These are phyloP conservation scores for Paecilomyces variotii DNA, from an alignment of 2,329 filamentous ascomycete genomes.

Conservation along the genomic window DNA sequence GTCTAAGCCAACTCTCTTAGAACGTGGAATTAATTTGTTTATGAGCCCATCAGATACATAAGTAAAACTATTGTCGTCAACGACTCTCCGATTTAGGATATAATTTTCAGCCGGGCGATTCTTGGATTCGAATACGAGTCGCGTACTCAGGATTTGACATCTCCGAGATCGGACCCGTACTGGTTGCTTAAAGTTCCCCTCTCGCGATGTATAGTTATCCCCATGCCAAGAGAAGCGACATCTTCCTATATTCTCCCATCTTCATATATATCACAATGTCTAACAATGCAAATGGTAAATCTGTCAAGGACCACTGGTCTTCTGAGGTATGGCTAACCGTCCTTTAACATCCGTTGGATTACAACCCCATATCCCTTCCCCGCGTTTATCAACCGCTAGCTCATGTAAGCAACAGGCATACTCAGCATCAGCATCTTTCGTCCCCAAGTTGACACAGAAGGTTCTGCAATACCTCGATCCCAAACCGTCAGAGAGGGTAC, in stretches of 20 bases:
- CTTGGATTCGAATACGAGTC: too few relatives aligned
- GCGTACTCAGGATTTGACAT: too few relatives aligned
- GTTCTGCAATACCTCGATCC: constrained; percentile 53
- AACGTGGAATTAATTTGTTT: too few relatives aligned
- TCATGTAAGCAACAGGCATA: constrained; percentile 42
- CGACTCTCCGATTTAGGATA: too few relatives aligned
- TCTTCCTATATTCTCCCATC: neutral
- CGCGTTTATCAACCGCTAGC: constrained; percentile 3
- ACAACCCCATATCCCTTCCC: neutral
- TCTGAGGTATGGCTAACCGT: constrained; percentile 19
- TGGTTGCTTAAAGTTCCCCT: too few relatives aligned
- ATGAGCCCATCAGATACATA: too few relatives aligned
- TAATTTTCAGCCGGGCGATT: too few relatives aligned
- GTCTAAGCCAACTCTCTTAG: too few relatives aligned
- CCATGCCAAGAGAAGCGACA: neutral
- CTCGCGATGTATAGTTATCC: neutral
- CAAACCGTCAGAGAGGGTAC: constrained; percentile 48
- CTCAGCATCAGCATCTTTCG: constrained; percentile 54
- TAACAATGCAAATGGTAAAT: neutral
- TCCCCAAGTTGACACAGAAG: constrained; percentile 54
- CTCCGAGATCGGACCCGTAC: too few relatives aligned
- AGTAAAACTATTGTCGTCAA: too few relatives aligned
- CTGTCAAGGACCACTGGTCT: constrained; percentile 30
- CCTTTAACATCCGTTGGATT: neutral
- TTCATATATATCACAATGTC: neutral